These are phyloP conservation scores for Colletotrichum higginsianum DNA, from an alignment of 2,329 filamentous ascomycete species.

Conservation along the genomic window DNA sequence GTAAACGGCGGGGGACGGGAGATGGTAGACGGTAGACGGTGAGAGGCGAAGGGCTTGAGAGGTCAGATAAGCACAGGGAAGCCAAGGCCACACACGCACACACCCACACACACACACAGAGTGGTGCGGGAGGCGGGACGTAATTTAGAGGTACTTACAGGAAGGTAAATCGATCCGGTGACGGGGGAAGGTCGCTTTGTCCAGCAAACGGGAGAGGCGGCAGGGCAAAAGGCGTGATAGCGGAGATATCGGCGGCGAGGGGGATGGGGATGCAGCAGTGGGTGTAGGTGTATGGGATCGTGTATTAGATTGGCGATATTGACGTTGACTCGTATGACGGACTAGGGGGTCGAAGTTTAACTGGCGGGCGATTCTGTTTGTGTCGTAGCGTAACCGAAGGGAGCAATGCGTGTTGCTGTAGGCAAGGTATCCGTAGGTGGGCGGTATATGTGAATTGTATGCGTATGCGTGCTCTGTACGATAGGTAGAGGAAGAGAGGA, in stretches of 20 bases:
- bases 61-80: conserved; percentile 4
- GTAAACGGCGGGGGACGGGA: neutral
- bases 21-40: neutral
- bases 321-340: conserved; percentile 4
- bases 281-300: neutral
- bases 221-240: neutral
- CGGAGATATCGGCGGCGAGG: neutral
- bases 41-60: neutral
- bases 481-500: neutral
- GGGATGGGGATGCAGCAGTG: neutral
- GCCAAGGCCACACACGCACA: neutral
- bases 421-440: no score
- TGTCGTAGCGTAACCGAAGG: no score
- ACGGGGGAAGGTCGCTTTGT: neutral
- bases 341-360: neutral
- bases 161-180: neutral
- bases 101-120: no score
- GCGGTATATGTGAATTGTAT: neutral
- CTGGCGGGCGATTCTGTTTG: neutral
- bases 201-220: neutral
- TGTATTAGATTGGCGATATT: neutral
- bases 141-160: neutral
- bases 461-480: neutral
- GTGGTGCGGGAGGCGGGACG: neutral
- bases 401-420: no score